These are phyloP conservation scores for Drechslerella coelobrocha DNA, from an alignment of 2,329 filamentous ascomycete genomes.

Conservation along the genomic window DNA sequence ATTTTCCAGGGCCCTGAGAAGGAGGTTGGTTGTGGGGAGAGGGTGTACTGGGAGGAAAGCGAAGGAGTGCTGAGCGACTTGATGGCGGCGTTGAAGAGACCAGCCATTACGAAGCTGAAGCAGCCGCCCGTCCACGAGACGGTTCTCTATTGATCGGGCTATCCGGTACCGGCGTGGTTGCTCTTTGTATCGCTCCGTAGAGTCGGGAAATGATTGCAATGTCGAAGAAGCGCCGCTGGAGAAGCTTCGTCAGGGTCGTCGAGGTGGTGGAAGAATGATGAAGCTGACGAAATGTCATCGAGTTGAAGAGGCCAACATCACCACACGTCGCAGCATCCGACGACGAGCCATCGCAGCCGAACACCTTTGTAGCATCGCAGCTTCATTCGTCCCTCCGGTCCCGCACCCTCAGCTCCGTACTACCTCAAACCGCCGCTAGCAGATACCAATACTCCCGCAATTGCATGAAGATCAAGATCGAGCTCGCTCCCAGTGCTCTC, in stretches of 20 bases:
- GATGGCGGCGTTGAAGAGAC: conserved; percentile 90
- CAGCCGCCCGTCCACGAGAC: not conserved
- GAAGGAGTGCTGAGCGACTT: conserved; percentile 91
- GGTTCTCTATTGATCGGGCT: not conserved
- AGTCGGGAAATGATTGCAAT: not conserved
- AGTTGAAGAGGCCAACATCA: conserved; percentile 6
- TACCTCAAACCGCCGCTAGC: not conserved
- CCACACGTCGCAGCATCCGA: not conserved
- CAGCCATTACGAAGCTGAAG: conserved; percentile 53
- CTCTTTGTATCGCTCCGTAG: not conserved
- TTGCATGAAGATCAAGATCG: not conserved
- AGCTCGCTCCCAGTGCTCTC: not conserved
- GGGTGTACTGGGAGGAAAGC: conserved; percentile 88
- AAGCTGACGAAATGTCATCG: not conserved
- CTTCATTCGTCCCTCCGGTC: not conserved
- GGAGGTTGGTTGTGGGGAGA: conserved; percentile 77
- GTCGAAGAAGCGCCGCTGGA: not conserved
- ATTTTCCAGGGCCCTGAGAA: conserved; percentile 95
- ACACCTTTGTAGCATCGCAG: not conserved
- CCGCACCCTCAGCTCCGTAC: not conserved
- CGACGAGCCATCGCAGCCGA: too few relatives aligned
- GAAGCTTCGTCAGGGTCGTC: not conserved
- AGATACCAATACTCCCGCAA: not conserved
- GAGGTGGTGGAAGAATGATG: not conserved
- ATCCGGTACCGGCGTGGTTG: not conserved